Base-by-base conservation (phyloP, 176 grass and related monocot genomes). In the Rhipidocladum racemiflorum region DNA sequence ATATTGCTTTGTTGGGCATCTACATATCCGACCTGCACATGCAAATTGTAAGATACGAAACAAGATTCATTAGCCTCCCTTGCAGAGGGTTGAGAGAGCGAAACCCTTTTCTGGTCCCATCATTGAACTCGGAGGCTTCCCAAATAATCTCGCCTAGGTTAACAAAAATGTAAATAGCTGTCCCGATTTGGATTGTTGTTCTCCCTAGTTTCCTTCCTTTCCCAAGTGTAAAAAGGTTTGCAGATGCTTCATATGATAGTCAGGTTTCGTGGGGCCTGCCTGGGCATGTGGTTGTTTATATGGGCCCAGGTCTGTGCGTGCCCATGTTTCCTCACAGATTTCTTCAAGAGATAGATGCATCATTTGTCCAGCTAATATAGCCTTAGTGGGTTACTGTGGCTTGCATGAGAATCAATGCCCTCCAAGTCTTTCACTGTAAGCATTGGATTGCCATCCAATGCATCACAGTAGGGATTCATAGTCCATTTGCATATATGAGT, bases 11-110 rank as follows among this genome's bases (percentile, higher is more conserved):
- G 42, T 71, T 76, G 84, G 78, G 54, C 50, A 38, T 30, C 86
- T 59, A 54, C 65, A 63, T 74, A 38, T 81, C 75, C 71, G 72
- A 56, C 65, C 36, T 62, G 73, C 51, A 17, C 87, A 85, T 88
- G 85, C 92, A 89, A 72, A 83, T 85, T 95, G 93, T 92, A 96
- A 83, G 42, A 85, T 87, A 85, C 67, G 70, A 24, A 74, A 81
- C 65, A 90, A 84, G 84, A 95, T 99, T 99, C 80, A 80, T 96
- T 99, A 89, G 97, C 93, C 93, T 96, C 93, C 84, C 85, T 76
- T 83, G 63, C 72, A 80, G 62, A 89, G 91, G 93, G 72, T 79
- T 66, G 46, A 28, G 48, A 77, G 89, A 76, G 66, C 34, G 29
- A 74, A 86, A 76, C 62, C 70, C 81, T 80, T 49, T 50, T 64